Conservation (phyloP, 352 stramenopile genomes). For the Thalassiosira ordinaria region DNA sequence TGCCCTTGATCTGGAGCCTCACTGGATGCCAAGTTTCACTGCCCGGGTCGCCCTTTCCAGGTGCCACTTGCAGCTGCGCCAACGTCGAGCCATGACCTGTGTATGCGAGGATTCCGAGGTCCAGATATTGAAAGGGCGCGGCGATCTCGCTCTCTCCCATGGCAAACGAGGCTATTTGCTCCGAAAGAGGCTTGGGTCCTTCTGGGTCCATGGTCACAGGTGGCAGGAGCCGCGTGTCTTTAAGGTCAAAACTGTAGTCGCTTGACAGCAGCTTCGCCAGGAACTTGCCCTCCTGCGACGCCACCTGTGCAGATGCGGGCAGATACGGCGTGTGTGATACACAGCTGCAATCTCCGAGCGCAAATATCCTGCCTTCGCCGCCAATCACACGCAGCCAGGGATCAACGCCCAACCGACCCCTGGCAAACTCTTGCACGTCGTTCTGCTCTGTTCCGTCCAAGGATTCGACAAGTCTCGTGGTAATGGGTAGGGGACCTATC, state of each 20-base stretch:
- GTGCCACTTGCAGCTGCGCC: constrained; percentile 85
- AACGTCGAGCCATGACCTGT: constrained; percentile 86
- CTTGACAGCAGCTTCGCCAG: constrained; percentile 85
- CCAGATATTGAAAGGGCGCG: constrained; percentile 89
- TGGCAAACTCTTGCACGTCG: constrained; percentile 72
- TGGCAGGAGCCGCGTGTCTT: constrained; percentile 52
- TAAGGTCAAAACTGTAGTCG: constrained; percentile 67
- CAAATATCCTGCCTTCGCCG: constrained; percentile 79
- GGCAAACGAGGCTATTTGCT: constrained; percentile 76
- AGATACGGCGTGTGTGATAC: constrained; percentile 72
- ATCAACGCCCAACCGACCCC: constrained; percentile 86
- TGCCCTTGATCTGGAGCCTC: constrained; percentile 57
- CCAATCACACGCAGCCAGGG: constrained; percentile 86
- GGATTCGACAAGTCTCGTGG: constrained; percentile 81
- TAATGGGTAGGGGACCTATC: constrained; percentile 87
- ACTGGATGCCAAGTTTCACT: constrained; percentile 84
- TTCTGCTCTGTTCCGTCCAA: constrained; percentile 79
- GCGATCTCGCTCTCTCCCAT: constrained; percentile 74
- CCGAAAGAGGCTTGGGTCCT: constrained; percentile 62
- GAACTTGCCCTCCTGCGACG: constrained; percentile 87
- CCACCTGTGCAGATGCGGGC: constrained; percentile 88
- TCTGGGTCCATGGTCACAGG: constrained; percentile 36
- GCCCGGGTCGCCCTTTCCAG: constrained; percentile 59
- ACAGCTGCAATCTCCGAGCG: constrained; percentile 87
- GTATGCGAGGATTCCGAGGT: constrained; percentile 89